These are phyloP conservation scores for Skeletonema marinoi DNA, from an alignment of 108 stramenopile genomes.

Conservation along the genomic window DNA sequence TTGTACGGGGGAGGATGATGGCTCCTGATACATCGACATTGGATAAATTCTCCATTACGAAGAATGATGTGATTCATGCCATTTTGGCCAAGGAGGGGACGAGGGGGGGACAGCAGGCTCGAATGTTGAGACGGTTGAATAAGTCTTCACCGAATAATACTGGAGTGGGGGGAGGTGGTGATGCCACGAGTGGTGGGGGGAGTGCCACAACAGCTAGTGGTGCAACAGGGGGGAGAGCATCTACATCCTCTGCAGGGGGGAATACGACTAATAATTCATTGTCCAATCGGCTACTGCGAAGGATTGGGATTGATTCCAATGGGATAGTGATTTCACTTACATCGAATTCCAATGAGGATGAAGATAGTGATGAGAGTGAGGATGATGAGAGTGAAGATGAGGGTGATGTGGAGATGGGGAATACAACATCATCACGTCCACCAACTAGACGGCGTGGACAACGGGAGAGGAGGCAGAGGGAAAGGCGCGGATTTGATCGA, in stretches of 20 bases:
- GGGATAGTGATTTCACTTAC: conserved; percentile 43
- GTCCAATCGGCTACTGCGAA: conserved; percentile 21
- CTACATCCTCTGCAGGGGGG: not conserved
- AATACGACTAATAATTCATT: not conserved
- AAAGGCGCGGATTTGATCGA: conserved; percentile 82
- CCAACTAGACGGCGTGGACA: not conserved
- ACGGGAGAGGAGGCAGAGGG: conserved; percentile 38
- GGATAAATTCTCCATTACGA: conserved; percentile 45
- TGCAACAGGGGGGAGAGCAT: conserved; percentile 2
- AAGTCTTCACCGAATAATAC: not conserved
- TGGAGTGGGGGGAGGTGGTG: conserved; percentile 2
- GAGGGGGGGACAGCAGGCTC: conserved; percentile 40
- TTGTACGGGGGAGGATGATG: conserved; percentile 74
- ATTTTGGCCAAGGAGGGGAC: conserved; percentile 60
- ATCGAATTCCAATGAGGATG: conserved; percentile 10
- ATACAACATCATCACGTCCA: not conserved
- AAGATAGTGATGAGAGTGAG: conserved; percentile 29
- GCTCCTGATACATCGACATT: conserved; percentile 68
- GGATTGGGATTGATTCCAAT: conserved; percentile 60
- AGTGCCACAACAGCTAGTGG: not conserved
- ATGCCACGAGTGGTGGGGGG: conserved; percentile 4
- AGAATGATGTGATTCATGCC: conserved; percentile 74
- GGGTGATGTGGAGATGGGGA: conserved; percentile 5
- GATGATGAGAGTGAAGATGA: conserved; percentile 7
- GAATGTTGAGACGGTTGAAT: conserved; percentile 28